These are phyloP conservation scores for Moesziomyces aphidis DNA, from an alignment of 1,284 basidiomycete genomes.

Conservation along the genomic window DNA sequence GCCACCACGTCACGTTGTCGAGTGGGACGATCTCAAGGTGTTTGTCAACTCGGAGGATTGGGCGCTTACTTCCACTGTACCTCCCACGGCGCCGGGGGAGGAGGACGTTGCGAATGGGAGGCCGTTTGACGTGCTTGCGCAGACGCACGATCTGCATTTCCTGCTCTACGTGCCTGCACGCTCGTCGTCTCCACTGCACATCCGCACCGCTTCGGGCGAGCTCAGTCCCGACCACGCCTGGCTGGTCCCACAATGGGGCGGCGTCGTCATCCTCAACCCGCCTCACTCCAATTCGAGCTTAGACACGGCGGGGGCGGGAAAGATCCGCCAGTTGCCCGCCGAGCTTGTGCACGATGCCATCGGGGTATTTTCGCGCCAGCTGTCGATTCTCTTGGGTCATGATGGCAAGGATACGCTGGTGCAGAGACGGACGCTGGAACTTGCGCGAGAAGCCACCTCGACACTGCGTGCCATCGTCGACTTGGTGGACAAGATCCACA, in stretches of 20 bases:
- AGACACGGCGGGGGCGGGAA: background rate
- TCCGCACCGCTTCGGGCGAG: constrained; percentile 71
- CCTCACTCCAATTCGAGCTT: background rate
- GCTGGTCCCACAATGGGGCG: constrained; percentile 94
- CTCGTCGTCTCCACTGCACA: constrained; percentile 77
- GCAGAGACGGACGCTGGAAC: constrained; percentile 51
- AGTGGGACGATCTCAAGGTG: constrained; percentile 62
- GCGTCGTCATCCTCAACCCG: constrained; percentile 81
- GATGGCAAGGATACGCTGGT: constrained; percentile 17
- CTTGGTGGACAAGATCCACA: constrained; percentile 56
- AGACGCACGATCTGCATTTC: constrained; percentile 83
- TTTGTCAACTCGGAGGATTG: constrained; percentile 97
- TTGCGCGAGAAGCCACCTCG: constrained; percentile 32
- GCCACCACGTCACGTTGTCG: constrained; percentile 36
- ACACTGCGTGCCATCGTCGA: constrained; percentile 59
- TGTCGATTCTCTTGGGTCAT: constrained; percentile 82
- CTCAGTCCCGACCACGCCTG: constrained; percentile 72
- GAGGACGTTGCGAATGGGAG: constrained; percentile 1
- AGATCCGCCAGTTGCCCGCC: constrained; percentile 13
- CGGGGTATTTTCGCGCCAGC: constrained; percentile 79
- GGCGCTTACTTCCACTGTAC: constrained; percentile 73
- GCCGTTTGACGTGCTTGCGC: constrained; percentile 32
- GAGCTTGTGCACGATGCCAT: constrained; percentile 74
- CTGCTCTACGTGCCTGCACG: constrained; percentile 86
- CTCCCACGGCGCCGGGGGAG: constrained; percentile 1